Conservation (phyloP, 164 flowering plant species). For the Cinnamomum chago region DNA sequence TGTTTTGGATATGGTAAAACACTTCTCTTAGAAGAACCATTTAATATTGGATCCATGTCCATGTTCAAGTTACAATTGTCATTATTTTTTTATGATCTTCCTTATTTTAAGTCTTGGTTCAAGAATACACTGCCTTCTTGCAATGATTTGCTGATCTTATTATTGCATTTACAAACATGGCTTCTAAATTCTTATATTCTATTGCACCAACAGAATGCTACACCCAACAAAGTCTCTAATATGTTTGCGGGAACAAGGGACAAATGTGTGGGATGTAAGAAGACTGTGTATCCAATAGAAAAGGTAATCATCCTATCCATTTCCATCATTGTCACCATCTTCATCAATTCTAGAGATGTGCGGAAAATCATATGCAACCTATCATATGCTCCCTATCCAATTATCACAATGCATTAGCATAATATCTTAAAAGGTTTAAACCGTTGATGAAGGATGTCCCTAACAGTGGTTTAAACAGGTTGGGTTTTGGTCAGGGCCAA, state of each 20-base stretch:
- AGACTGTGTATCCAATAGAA: conserved; percentile 79
- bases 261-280: conserved; percentile 61
- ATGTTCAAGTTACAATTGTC: too few relatives aligned
- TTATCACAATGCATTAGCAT: too few relatives aligned
- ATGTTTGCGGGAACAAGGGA: conserved; percentile 76
- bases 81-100: too few relatives aligned
- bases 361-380: not conserved
- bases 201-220: conserved; percentile 42
- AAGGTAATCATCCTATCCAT: conserved; percentile 36
- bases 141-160: not conserved
- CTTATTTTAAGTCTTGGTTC: too few relatives aligned
- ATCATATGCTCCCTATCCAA: not conserved
- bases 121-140: not conserved
- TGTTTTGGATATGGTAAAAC: not conserved
- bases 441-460: not conserved
- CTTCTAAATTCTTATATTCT: conserved; percentile 12
- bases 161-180: conserved; percentile 18
- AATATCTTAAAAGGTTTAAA: too few relatives aligned
- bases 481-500: too few relatives aligned
- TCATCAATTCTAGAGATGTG: not conserved
- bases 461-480: too few relatives aligned
- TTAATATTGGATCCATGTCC: not conserved
- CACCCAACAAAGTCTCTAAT: conserved; percentile 40
- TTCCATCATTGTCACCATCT: not conserved
- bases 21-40: not conserved